Percentiles rank a stretch among this genome's conserved stretches.
phyloP scores from a whole-genome alignment of 176 grass and related monocot species.

The Urochloa ruziziensis region DNA sequence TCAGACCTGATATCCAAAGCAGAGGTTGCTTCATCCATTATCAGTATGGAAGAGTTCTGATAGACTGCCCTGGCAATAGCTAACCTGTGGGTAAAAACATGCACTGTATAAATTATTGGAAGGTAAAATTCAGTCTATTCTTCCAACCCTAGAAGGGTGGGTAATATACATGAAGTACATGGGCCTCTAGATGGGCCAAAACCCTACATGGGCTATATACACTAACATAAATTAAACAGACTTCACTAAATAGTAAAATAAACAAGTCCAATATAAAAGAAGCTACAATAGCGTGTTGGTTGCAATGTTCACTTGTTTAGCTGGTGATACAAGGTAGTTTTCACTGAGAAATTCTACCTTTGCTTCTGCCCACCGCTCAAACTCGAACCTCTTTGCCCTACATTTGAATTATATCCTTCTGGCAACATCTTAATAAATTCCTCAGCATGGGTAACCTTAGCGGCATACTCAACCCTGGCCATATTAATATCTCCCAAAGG shows the following conservation, averaged over 20 bases:
- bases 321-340: not conserved
- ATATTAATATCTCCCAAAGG: constrained; percentile 43
- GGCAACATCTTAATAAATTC: constrained; percentile 70
- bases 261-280: not conserved
- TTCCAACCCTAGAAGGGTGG: too few relatives aligned
- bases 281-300: not conserved
- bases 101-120: not conserved
- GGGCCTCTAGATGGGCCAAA: too few relatives aligned
- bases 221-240: too few relatives aligned
- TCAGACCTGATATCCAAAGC: constrained; percentile 75
- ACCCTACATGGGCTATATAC: too few relatives aligned
- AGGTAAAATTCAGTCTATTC: too few relatives aligned
- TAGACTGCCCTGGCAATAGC: constrained; percentile 80
- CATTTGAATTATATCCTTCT: constrained; percentile 57
- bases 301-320: not conserved
- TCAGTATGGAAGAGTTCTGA: constrained; percentile 60
- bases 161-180: too few relatives aligned
- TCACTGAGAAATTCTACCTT: constrained; percentile 35
- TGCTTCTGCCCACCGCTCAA: constrained; percentile 79
- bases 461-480: constrained; percentile 55
- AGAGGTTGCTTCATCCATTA: constrained; percentile 87
- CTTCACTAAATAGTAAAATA: not conserved
- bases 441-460: constrained; percentile 77
- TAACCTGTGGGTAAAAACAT: constrained; percentile 45
- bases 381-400: constrained; percentile 68